Evolutionary conservation across 176 grass and related monocot genomes (phyloP).

Genomic region (Rhynchospora breviuscula): DNA sequence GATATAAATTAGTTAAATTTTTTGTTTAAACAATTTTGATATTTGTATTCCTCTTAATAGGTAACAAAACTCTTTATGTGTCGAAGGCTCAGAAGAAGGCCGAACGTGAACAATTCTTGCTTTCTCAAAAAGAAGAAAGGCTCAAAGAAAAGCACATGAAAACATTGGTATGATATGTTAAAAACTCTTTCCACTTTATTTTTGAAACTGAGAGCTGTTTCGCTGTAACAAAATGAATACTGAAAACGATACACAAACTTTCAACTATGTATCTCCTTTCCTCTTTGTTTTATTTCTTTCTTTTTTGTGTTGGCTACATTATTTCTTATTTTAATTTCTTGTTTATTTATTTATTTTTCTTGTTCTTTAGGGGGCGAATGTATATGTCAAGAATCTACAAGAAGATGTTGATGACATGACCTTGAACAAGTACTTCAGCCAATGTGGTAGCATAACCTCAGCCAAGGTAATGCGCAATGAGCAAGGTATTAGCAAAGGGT

Average conservation of each 20-base stretch:
- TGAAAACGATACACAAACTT: neutral
- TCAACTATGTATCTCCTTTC: neutral
- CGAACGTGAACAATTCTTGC: slow-evolving; percentile 63
- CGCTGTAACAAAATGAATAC: neutral
- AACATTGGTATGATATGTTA: slow-evolving; percentile 41
- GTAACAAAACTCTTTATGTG: slow-evolving; percentile 68
- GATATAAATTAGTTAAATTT: neutral
- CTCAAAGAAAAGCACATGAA: slow-evolving; percentile 63
- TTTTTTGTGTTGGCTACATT: neutral
- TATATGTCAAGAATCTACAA: slow-evolving; percentile 83
- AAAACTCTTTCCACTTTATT: neutral
- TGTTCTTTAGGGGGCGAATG: slow-evolving; percentile 52
- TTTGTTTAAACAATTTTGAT: neutral
- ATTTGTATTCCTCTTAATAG: slow-evolving; percentile 29
- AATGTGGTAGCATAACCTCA: slow-evolving; percentile 75
- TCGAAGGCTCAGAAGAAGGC: slow-evolving; percentile 79
- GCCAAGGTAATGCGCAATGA: slow-evolving; percentile 77
- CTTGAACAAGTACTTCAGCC: slow-evolving; percentile 47
- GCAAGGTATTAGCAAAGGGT: slow-evolving; percentile 75
- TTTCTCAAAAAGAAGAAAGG: slow-evolving; percentile 55
- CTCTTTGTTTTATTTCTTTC: neutral
- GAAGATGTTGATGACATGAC: slow-evolving; percentile 54
- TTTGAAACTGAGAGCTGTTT: neutral
- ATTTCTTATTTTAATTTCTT: neutral
- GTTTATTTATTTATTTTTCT: neutral